phyloP scores from a whole-genome alignment of 2,329 filamentous ascomycete species.

The Colletotrichum ledebouriae region DNA sequence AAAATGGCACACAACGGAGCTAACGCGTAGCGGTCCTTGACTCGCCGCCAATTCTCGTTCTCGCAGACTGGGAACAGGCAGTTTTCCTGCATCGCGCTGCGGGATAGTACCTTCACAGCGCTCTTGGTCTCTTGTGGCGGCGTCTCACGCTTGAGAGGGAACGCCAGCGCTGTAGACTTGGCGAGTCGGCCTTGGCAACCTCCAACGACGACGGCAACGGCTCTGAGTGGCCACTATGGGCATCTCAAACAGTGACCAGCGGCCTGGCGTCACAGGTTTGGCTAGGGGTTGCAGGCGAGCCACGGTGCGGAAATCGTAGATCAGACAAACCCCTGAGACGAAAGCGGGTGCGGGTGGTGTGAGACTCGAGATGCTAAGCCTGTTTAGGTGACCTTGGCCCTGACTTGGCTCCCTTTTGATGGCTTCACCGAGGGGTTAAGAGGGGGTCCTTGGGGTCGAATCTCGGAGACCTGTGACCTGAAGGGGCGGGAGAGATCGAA shows the following conservation, averaged over 20 bases:
- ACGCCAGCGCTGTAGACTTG: constrained; percentile 22
- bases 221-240: constrained; percentile 23
- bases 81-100: no score
- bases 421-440: no score
- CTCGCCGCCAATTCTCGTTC: neutral
- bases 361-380: no score
- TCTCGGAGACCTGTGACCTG: constrained; percentile 24
- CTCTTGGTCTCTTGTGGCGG: neutral
- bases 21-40: neutral
- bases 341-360: neutral
- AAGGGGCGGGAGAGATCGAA: constrained; percentile 22
- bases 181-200: constrained; percentile 29
- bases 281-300: constrained; percentile 23
- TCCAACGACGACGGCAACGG: constrained; percentile 17
- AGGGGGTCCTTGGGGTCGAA: neutral
- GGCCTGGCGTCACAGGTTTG: constrained; percentile 33
- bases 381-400: no score
- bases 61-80: constrained; percentile 18
- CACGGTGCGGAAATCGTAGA: constrained; percentile 29
- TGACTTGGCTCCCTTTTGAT: no score
- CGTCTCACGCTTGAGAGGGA: neutral
- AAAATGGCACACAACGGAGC: constrained; percentile 8
- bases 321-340: constrained; percentile 42
- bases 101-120: constrained; percentile 7
- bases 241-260: constrained; percentile 37